Percentiles rank a stretch among this genome's conserved stretches.
Evolutionary conservation across 345 rosid species (phyloP).

Genomic region (Angophora floribunda): DNA sequence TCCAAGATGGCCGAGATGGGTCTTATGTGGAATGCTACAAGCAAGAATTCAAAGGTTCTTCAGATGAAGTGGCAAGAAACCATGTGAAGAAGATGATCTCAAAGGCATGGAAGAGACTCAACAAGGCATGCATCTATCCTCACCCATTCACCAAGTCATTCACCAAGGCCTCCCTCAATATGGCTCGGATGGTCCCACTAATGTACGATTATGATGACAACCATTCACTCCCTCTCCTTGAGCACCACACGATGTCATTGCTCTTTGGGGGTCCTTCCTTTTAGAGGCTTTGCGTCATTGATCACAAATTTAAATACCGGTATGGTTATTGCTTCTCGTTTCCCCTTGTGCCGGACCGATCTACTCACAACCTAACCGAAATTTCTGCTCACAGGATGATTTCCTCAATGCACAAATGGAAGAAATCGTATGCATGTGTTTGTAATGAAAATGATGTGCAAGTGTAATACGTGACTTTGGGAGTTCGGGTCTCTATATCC

Average conservation of each 20-base stretch:
- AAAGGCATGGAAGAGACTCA: constrained; percentile 45
- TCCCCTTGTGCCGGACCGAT: neutral
- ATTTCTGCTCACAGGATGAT: neutral
- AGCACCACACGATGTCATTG: constrained; percentile 13
- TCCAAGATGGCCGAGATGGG: constrained; percentile 26
- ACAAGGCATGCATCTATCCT: constrained; percentile 26
- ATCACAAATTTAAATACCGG: too few relatives aligned
- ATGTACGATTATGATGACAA: constrained; percentile 37
- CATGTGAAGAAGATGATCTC: constrained; percentile 23
- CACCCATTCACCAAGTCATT: constrained; percentile 24
- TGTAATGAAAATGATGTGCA: too few relatives aligned
- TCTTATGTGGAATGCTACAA: constrained; percentile 45
- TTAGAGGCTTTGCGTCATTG: neutral
- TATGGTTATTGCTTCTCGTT: neutral
- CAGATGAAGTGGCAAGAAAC: constrained; percentile 16
- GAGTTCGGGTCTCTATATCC: too few relatives aligned
- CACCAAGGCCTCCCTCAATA: constrained; percentile 19
- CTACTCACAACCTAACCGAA: neutral
- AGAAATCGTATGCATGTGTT: too few relatives aligned
- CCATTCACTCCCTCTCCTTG: constrained; percentile 29
- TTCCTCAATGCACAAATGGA: neutral
- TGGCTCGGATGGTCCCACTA: constrained; percentile 47
- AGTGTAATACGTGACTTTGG: too few relatives aligned
- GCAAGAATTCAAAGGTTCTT: constrained; percentile 19
- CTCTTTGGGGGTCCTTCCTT: neutral